Conservation (phyloP, 2,329 filamentous ascomycete genomes). For the Trichophyton schoenleinii region DNA sequence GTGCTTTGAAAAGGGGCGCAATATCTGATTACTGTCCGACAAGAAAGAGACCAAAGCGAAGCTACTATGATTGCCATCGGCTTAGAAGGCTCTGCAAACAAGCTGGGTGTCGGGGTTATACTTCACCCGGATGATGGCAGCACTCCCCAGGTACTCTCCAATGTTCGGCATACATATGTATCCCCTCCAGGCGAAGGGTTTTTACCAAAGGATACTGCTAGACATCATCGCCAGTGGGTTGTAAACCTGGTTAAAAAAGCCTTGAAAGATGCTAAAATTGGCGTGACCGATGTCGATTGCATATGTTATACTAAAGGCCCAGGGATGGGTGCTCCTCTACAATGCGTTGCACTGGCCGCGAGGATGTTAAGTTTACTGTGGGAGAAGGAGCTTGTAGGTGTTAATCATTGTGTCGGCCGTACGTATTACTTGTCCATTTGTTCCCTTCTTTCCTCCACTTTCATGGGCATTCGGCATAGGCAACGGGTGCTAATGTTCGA, state of each 20-base stretch:
- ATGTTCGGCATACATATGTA: slow-evolving; percentile 86
- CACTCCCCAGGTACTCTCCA: slow-evolving; percentile 64
- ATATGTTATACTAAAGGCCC: slow-evolving; percentile 94
- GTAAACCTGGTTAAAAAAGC: slow-evolving; percentile 68
- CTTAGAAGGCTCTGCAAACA: slow-evolving; percentile 92
- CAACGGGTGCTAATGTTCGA: background rate
- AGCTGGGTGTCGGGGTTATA: slow-evolving; percentile 88
- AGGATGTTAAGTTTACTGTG: slow-evolving; percentile 72
- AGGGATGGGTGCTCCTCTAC: slow-evolving; percentile 89
- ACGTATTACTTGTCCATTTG: slow-evolving; percentile 18
- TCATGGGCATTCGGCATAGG: background rate
- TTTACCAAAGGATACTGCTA: slow-evolving; percentile 88
- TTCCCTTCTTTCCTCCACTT: background rate
- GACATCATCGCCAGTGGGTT: slow-evolving; percentile 80
- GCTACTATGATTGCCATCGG: slow-evolving; percentile 52
- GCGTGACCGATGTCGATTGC: slow-evolving; percentile 61
- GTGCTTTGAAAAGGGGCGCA: background rate
- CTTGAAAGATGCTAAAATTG: slow-evolving; percentile 54
- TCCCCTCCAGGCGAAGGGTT: slow-evolving; percentile 90
- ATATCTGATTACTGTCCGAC: background rate
- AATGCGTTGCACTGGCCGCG: slow-evolving; percentile 73
- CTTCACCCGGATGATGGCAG: slow-evolving; percentile 49
- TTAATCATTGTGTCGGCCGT: slow-evolving; percentile 94
- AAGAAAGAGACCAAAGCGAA: background rate
- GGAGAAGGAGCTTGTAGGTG: slow-evolving; percentile 77